phyloP scores from a whole-genome alignment of 2,329 filamentous ascomycete genomes.

The Stylonectria norvegica region DNA sequence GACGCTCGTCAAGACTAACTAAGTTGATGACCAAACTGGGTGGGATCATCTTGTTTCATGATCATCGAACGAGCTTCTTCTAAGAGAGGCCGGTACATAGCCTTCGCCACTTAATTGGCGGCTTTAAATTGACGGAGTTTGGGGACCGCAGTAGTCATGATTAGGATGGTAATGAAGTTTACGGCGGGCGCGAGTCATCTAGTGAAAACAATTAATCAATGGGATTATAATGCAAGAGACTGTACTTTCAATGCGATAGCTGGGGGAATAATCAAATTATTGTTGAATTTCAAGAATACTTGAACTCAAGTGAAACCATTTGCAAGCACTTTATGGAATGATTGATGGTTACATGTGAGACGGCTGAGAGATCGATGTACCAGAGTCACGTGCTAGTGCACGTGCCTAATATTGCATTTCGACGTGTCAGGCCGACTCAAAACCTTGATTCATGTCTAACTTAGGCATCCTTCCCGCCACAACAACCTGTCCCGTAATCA shows the following conservation, averaged over 20 bases:
- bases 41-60: slow-evolving; percentile 3
- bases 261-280: slow-evolving; percentile 18
- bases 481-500: too few species aligned
- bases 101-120: slow-evolving; percentile 7
- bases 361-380: slow-evolving; percentile 1
- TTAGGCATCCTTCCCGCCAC: slow-evolving; percentile 17
- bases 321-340: too few species aligned
- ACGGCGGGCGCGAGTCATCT: slow-evolving; percentile 22
- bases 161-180: slow-evolving; percentile 26
- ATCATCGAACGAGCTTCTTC: too few species aligned
- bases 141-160: slow-evolving; percentile 23
- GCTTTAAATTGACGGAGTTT: slow-evolving; percentile 17
- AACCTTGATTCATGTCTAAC: slow-evolving; percentile 20
- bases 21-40: slow-evolving; percentile 6
- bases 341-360: too few species aligned
- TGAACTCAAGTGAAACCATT: too few species aligned
- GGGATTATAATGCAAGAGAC: slow-evolving; percentile 25
- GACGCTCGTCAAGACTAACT: slow-evolving; percentile 32
- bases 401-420: slow-evolving; percentile 11
- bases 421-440: slow-evolving; percentile 6
- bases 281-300: too few species aligned
- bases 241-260: slow-evolving; percentile 16
- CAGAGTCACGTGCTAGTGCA: slow-evolving; percentile 20
- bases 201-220: slow-evolving; percentile 20
- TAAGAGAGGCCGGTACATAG: too few species aligned